Evolutionary conservation across 2,329 filamentous ascomycete genomes (phyloP), one percentile per base, ranked within the genome.

Genomic region (Reticulascus tulasneorum): DNA sequence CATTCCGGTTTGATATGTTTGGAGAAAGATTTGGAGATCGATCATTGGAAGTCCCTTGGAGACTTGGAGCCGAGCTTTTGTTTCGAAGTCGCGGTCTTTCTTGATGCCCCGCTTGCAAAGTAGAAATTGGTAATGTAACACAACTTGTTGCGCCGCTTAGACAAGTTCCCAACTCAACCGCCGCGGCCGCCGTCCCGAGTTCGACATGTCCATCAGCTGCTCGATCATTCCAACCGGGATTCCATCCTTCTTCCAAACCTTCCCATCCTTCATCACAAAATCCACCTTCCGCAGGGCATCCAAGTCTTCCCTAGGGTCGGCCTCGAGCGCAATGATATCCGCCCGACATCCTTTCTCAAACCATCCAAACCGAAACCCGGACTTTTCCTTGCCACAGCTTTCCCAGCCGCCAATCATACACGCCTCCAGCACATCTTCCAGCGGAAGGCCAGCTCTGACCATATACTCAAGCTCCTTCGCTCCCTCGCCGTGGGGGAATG

Each of bases 241-340:
- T 4, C 59, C 55, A 6, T 54, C 50, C 23, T 47, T 36, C 48
- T 73, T 75, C 61, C 69, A 76, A 8, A 76, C 56, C 31, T 48
- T 60, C 1, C 61, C 73, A 47, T 78, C 73, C 49, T 77, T 78
- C 72, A 78, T 77, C 13, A 77, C 73, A 49, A 76, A 76, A 34
- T 51, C 58, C 1, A 77, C 67, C 38, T 59, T 64, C 34, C 71
- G 60, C 20, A 78, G 40, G 3, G 65, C 65, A 15, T 49, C 44
- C 2, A 50, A 23, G 35, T 73, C 67, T 15, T 54, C 42, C 18
- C 57, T 54, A 4, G 67, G 63, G 45, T 75, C 66, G 1, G 59
- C 53, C 3, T 65, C 56, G 9, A 77, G 40, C 1, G 69, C 72
- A 30, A 76, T 61, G 9, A 77, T 62, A 52, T 77, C 74, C 1